Evolutionary conservation across 179 eudicot genomes (phyloP).

Genomic region (Heliamphora pulchella): DNA sequence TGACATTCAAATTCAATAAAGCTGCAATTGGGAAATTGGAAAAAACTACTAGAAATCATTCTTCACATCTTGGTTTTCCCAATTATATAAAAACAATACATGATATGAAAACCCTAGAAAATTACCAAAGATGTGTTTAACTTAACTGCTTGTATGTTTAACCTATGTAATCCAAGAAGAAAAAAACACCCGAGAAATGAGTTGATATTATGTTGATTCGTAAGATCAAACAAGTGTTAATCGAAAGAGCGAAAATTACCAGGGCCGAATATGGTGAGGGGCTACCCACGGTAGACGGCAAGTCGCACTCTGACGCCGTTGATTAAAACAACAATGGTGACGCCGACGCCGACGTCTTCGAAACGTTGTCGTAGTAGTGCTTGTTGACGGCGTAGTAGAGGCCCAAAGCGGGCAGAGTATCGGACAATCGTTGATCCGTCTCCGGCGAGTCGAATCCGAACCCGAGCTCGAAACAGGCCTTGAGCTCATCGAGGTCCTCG

Average conservation of each 20-base stretch:
- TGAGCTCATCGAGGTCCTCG: conserved; percentile 70
- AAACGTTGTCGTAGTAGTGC: conserved; percentile 47
- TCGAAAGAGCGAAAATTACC: conserved; percentile 28
- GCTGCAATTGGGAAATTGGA: conserved; percentile 9
- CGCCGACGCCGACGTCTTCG: conserved; percentile 31
- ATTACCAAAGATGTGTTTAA: too few species aligned
- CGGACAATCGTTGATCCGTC: conserved; percentile 36
- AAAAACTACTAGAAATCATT: not conserved
- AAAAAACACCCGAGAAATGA: too few species aligned
- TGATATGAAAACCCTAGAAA: too few species aligned
- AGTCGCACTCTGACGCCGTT: conserved; percentile 36
- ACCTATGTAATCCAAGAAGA: too few species aligned
- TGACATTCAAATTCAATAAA: not conserved
- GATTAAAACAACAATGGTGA: conserved; percentile 19
- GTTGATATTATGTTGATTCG: too few species aligned
- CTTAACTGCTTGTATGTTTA: too few species aligned
- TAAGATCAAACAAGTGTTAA: not conserved
- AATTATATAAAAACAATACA: not conserved
- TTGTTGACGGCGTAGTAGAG: conserved; percentile 56
- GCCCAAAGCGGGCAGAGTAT: conserved; percentile 60
- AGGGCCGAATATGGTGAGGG: conserved; percentile 51
- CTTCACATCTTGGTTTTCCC: not conserved
- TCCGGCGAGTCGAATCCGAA: conserved; percentile 51
- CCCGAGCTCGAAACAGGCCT: conserved; percentile 70
- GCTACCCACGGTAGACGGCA: conserved; percentile 46